These are phyloP conservation scores for Cryptosporidium sp. DNA, from an alignment of 169 alveolate species.

Conservation along the genomic window DNA sequence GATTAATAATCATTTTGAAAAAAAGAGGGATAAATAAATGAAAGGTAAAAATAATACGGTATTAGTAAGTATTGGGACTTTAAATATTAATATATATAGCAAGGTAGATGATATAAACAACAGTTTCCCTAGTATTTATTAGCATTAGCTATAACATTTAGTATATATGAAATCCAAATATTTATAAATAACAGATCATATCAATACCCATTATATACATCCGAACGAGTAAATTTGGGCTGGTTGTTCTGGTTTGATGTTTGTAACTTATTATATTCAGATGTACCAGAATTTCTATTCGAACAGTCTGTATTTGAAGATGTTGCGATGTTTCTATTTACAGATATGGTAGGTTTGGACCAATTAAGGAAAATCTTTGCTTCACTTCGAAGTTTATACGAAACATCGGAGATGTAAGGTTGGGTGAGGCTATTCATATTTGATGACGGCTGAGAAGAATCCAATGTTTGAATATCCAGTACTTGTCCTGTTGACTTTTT, in stretches of 20 bases:
- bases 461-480: neutral
- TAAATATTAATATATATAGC: neutral
- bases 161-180: neutral
- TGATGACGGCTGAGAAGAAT: neutral
- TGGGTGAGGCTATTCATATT: neutral
- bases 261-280: slow-evolving; percentile 8
- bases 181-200: neutral
- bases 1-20: no score
- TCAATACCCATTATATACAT: slow-evolving; percentile 13
- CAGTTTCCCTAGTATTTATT: neutral
- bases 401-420: neutral
- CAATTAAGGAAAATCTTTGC: neutral
- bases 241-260: neutral
- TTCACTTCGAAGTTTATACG: neutral
- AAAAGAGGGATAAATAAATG: no score
- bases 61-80: neutral
- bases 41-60: no score
- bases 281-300: slow-evolving; percentile 2
- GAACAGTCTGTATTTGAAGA: neutral
- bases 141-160: neutral
- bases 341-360: neutral
- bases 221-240: slow-evolving; percentile 9
- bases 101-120: neutral
- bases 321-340: neutral
- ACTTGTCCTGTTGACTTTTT: neutral